Base-by-base conservation (phyloP, 179 eudicot species). In the Drosera spatulata region DNA sequence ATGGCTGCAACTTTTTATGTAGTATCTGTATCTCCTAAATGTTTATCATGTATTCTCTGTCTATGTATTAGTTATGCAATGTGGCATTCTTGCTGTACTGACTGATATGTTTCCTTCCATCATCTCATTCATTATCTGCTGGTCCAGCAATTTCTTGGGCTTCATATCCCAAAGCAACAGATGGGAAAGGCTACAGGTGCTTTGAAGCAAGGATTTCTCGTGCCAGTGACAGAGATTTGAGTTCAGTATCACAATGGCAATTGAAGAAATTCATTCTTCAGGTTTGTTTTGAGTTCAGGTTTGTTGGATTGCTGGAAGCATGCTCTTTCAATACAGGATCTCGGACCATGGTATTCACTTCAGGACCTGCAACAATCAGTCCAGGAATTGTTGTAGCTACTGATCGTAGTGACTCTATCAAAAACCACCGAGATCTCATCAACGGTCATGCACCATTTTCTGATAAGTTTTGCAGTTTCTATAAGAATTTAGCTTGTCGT, bases 331-430 rank as follows among this genome's bases (percentile, higher is more conserved):
- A 41, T 65, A 79, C 86, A 7, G 94, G 95, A 52, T 81, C 97
- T 33, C 71, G 96, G 69, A 76, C 86, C 38, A 77, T 94, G 82
- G 85, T 90, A 56, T 94, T 94, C 83, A 86, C 94, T 40, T 82
- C 97, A 45, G 99, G 99, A 46, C 99, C 99, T 11, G 82, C 95
- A 61, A 94, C 99, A 61, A 56, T 81, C 48, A 97, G 99, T 69
- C 97, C 97, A 39, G 99, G 99, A 48, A 78, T 77, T 73, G 75
- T 86, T 60, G 99, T 90, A 40, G 73, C 70, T 60, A 68, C 88
- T 43, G 87, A 86, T 73, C 77, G 80, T 11, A 66, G 73, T 59
- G 45, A 66, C 71, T 67, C 99, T 33, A 86, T 94, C 61, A 80
- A 97, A 76, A 89, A 77, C 63, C 99, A 94, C 69, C 78, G 79